Base-by-base conservation (phyloP, 805 yeast species). In the Wickerhamia fluorescens region DNA sequence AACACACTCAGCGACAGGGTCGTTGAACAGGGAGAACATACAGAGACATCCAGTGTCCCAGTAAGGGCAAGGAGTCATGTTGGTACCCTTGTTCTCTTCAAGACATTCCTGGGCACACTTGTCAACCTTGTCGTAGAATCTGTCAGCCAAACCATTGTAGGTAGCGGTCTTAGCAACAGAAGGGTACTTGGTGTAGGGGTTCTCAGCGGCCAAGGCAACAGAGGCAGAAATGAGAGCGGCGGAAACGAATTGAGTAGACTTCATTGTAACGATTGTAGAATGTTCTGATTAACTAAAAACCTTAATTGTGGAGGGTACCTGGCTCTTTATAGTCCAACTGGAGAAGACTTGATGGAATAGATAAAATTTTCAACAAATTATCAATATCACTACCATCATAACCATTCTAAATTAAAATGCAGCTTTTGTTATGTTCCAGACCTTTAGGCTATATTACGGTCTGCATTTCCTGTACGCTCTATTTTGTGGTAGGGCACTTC, bases 71-170 rank as follows among this genome's bases (percentile, higher is more conserved):
- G 66, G 66, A 13, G 66, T 58, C 23, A 40, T 36, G 7, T 53
- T 51, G 24, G 42, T 38, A 7, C 54, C 53, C 26, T 66, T 58
- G 31, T 51, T 42, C 24, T 41, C 40, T 25, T 31, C 38, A 16
- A 59, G 53, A 49, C 67, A 61, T 4, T 33, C 25, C 29, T 47
- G 34, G 21, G 72, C 73, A 47, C 73, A 68, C 2, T 40, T 23
- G 14, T 73, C 73, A 18, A 66, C 44, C 8, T 39, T 28, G 16
- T 35, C 40, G 33, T 49, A 54, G 29, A 67, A 54, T 6, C 63
- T 65, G 41, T 67, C 73, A 14, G 71, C 71, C 33, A 67, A 68
- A 0, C 73, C 73, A 37, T 68, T 68, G 31, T 65, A 53, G 19
- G 59, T 40, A 16, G 71, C 72, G 12, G 71, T 62, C 34, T 66